These are phyloP conservation scores for Dentipellis fragilis DNA, from an alignment of 768 basidiomycete species.

Conservation along the genomic window DNA sequence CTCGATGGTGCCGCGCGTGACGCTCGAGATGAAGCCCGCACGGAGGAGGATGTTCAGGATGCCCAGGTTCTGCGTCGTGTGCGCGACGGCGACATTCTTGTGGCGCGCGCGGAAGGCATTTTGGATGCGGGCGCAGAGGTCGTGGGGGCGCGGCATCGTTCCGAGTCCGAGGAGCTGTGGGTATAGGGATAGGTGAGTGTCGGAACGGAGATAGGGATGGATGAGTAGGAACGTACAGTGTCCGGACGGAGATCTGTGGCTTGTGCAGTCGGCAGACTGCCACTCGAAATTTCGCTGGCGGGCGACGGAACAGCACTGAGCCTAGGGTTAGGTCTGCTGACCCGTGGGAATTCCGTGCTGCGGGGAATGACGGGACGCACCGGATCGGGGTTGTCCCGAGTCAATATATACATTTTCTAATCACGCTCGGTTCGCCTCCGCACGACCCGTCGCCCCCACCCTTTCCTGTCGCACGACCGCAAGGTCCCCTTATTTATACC, in stretches of 20 bases:
- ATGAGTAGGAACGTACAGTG: neutral
- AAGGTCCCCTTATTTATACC: conserved; percentile 1
- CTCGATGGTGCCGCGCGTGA: conserved; percentile 70
- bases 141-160: conserved; percentile 55
- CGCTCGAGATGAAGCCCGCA: conserved; percentile 73
- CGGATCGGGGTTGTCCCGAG: neutral
- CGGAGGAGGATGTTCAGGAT: conserved; percentile 90
- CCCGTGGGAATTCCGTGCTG: neutral
- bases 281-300: neutral
- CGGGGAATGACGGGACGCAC: neutral
- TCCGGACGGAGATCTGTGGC: neutral
- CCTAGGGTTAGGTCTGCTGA: conserved; percentile 1
- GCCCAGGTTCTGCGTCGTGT: conserved; percentile 83
- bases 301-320: neutral
- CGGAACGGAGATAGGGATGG: neutral
- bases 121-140: conserved; percentile 84
- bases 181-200: neutral
- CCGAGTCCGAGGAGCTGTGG: too few species aligned
- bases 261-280: too few species aligned
- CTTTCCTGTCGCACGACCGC: neutral
- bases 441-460: neutral
- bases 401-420: neutral
- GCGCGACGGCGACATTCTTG: conserved; percentile 63
- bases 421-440: neutral
- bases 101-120: conserved; percentile 89